Evolutionary conservation across 192 early-diverging fungal species (phyloP), one percentile per base, ranked within the genome.

Genomic region (Podila verticillata): DNA sequence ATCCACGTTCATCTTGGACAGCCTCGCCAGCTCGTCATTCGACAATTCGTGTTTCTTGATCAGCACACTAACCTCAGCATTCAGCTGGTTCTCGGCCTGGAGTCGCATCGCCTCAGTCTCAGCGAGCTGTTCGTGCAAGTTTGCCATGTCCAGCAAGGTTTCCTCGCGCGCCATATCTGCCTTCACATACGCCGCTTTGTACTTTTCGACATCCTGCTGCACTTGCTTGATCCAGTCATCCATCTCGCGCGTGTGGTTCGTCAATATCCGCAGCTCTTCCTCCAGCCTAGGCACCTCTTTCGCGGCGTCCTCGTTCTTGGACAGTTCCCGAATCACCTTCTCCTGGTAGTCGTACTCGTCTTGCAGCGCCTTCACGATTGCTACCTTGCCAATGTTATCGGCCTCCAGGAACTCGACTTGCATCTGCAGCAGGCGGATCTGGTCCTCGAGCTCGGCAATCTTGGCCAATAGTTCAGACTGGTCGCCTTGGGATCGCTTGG

Each of bases 321-420:
- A 72, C 1, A 80, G 69, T 20, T 72, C 77, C 3, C 65, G 69
- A 32, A 80, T 80, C 15, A 80, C 56, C n/a, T 59, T 67, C 48
- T 80, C 70, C 47, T 80, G 77, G 32, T 80, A 80, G 7, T 80
- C 77, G 39, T 80, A 80, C 15, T 80, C 70, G 17, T 72, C 77
- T 17, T 80, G 61, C 0, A 80, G 66, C 0, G 77, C 77, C 35
- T 72, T 72, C 51, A 80, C 63, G 48, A 72, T 80, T 0, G 77
- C 77, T 9, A 68, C 77, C 22, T 80, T 80, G 7, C 77, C 77
- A 60, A 80, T 80, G 56, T 65, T 80, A 5, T 80, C 77, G 19
- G 77, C 77, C 19, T 80, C 77, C 2, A 80, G 61, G 15, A 67
- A 72, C 61, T 80, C 77, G 26, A 80, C 68, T 20, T 80, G 68